These are phyloP conservation scores for Tolypocladium capitatum DNA, from an alignment of 2,329 filamentous ascomycete species.

Conservation along the genomic window DNA sequence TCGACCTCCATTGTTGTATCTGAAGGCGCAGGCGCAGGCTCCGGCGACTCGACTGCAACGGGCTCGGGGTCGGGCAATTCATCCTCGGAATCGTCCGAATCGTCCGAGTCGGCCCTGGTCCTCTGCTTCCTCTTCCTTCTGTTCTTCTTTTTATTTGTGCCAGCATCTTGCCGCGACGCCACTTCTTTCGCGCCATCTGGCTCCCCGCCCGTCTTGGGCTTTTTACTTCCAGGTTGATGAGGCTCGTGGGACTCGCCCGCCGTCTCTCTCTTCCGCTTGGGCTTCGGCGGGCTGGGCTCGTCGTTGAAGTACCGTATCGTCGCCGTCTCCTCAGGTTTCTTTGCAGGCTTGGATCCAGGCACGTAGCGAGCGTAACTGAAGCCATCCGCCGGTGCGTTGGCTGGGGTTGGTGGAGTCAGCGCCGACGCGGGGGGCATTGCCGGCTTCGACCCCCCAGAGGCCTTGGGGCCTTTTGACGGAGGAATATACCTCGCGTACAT, in stretches of 20 bases:
- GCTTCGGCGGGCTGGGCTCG: slow-evolving; percentile 9
- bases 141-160: slow-evolving; percentile 14
- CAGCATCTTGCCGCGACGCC: slow-evolving; percentile 1
- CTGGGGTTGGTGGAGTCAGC: slow-evolving; percentile 2
- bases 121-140: slow-evolving; percentile 22
- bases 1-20: not conserved
- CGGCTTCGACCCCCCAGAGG: not conserved
- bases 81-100: slow-evolving; percentile 6
- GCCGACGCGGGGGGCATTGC: slow-evolving; percentile 1
- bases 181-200: slow-evolving; percentile 3
- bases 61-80: slow-evolving; percentile 4
- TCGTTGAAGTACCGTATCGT: slow-evolving; percentile 16
- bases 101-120: slow-evolving; percentile 11
- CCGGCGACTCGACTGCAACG: slow-evolving; percentile 5
- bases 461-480: slow-evolving; percentile 12
- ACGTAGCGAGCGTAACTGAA: slow-evolving; percentile 29
- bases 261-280: slow-evolving; percentile 24
- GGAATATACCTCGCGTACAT: slow-evolving; percentile 34
- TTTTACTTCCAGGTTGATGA: slow-evolving; percentile 19
- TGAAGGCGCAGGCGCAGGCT: not conserved
- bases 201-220: slow-evolving; percentile 14
- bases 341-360: slow-evolving; percentile 14
- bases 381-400: slow-evolving; percentile 6
- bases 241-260: slow-evolving; percentile 14
- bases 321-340: slow-evolving; percentile 4